A percentile compares a stretch with the other conserved stretches of the same genome.
phyloP scores from a whole-genome alignment of 139 green algal species.

The Spirogloea muscicola region DNA sequence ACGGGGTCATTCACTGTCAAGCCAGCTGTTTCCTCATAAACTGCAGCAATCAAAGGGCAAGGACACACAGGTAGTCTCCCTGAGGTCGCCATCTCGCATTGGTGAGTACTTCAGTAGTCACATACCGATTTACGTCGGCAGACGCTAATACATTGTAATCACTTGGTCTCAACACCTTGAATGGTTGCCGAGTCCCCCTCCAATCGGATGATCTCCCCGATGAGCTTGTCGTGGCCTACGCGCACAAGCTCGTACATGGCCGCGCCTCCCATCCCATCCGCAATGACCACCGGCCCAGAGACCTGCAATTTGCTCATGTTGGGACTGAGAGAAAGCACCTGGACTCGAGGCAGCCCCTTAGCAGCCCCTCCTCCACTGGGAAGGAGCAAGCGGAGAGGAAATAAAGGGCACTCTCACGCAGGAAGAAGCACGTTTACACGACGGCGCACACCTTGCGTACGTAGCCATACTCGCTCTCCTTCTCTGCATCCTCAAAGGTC shows the following conservation, averaged over 20 bases:
- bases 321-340: no score
- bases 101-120: no score
- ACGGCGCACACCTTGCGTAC: conserved; percentile 41
- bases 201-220: conserved; percentile 98
- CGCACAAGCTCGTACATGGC: conserved; percentile 99
- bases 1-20: conserved; percentile 91
- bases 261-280: conserved; percentile 84
- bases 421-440: background rate
- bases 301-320: conserved; percentile 56
- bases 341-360: no score
- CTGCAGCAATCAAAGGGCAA: conserved; percentile 35
- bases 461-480: conserved; percentile 51
- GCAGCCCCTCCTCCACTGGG: no score
- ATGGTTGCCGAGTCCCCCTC: conserved; percentile 96
- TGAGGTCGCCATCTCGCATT: no score
- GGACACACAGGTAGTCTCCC: no score
- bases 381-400: background rate
- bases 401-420: background rate
- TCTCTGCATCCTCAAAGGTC: conserved; percentile 41
- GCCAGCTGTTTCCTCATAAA: conserved; percentile 97
- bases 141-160: no score
- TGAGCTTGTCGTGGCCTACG: conserved; percentile 88
- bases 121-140: no score
- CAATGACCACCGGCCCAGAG: conserved; percentile 95
- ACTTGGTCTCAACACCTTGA: conserved; percentile 68